Conservation (phyloP, 345 rosid genomes). For the Tarenaya hassleriana region DNA sequence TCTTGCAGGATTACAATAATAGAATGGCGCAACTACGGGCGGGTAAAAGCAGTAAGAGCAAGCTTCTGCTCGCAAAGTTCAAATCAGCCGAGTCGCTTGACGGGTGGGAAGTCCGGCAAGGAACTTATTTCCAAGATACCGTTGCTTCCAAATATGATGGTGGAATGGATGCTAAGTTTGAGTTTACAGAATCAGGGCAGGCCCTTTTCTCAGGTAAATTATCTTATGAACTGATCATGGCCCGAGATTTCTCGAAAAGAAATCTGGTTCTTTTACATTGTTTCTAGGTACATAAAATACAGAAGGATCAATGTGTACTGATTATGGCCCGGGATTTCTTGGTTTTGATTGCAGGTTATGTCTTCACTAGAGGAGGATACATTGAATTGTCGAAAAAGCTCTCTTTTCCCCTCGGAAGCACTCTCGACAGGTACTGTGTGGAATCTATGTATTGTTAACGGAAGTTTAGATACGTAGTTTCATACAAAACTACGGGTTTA, state of each 20-base stretch:
- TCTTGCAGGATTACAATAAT: conserved; percentile 71
- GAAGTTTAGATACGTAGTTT: no score
- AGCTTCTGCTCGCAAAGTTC: conserved; percentile 83
- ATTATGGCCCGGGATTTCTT: not conserved
- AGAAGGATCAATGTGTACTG: not conserved
- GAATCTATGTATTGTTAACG: not conserved
- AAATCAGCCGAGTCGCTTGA: conserved; percentile 54
- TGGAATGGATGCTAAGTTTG: conserved; percentile 92
- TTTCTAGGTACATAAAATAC: not conserved
- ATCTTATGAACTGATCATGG: no score
- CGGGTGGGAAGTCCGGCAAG: conserved; percentile 85
- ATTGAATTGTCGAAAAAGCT: conserved; percentile 79
- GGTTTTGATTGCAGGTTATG: conserved; percentile 52
- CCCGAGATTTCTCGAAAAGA: no score
- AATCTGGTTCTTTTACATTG: no score
- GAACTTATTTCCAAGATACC: conserved; percentile 87
- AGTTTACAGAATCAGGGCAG: conserved; percentile 69
- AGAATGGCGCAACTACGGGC: conserved; percentile 76
- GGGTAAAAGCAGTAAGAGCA: conserved; percentile 94
- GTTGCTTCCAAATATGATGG: conserved; percentile 79
- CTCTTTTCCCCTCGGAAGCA: conserved; percentile 68
- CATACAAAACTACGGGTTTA: no score
- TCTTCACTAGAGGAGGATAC: conserved; percentile 88
- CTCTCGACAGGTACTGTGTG: conserved; percentile 71
- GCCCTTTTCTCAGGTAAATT: conserved; percentile 81